A percentile compares a stretch with the other conserved stretches of the same genome.
Conservation (phyloP, 23 red algal genomes). For the Gracilaria domingensis region DNA sequence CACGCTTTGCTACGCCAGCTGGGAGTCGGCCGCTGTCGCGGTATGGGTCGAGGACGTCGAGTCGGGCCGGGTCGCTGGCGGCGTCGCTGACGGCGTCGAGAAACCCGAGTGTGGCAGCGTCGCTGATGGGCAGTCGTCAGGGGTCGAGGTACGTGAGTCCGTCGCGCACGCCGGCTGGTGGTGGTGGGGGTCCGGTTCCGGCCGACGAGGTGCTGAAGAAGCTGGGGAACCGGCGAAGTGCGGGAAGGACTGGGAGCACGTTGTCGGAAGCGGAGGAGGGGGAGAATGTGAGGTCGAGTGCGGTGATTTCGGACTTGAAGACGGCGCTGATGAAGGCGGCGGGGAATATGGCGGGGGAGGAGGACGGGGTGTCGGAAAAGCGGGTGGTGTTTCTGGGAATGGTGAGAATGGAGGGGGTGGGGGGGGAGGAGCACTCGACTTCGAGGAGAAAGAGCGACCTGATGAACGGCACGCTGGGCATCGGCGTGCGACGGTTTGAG, state of each 20-base stretch:
- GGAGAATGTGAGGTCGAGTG: background rate
- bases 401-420: background rate
- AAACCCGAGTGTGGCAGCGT: constrained; percentile 5
- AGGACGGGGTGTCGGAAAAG: background rate
- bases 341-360: constrained; percentile 53
- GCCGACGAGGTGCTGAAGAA: background rate
- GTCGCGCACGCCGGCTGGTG: constrained; percentile 33
- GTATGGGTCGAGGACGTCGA: constrained; percentile 18
- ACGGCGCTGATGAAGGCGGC: constrained; percentile 63
- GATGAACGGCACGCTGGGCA: background rate
- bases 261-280: background rate
- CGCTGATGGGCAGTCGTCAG: constrained; percentile 9
- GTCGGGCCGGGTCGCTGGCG: constrained; percentile 18
- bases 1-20: constrained; percentile 39
- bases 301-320: constrained; percentile 52
- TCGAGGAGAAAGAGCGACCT: background rate
- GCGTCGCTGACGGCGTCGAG: constrained; percentile 42
- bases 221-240: background rate
- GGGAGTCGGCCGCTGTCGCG: constrained; percentile 42
- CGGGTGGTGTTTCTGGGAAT: constrained; percentile 30
- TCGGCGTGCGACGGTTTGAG: background rate
- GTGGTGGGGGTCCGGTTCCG: constrained; percentile 7
- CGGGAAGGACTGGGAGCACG: background rate
- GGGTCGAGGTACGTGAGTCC: constrained; percentile 48
- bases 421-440: constrained; percentile 3